A percentile compares a stretch with the other conserved stretches of the same genome.
These are phyloP conservation scores for Tuber aestivum DNA, from an alignment of 495 filamentous ascomycete species.

Conservation along the genomic window DNA sequence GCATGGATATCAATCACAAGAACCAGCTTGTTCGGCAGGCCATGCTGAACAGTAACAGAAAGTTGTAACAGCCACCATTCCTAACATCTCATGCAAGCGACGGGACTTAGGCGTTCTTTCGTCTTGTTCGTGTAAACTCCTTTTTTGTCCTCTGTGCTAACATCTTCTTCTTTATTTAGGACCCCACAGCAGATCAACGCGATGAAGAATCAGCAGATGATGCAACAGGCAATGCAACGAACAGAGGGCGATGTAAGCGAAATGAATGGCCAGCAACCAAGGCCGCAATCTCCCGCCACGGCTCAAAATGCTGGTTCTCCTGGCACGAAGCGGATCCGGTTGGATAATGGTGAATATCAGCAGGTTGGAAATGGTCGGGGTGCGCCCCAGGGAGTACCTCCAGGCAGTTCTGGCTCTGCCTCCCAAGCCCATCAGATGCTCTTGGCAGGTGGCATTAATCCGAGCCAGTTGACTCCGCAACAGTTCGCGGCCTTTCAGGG, in stretches of 20 bases:
- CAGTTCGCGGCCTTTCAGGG: slow-evolving; percentile 70
- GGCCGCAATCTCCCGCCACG: slow-evolving; percentile 72
- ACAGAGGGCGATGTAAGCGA: slow-evolving; percentile 76
- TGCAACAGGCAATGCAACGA: slow-evolving; percentile 68
- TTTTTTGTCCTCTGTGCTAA: slow-evolving; percentile 25
- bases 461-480: slow-evolving; percentile 63
- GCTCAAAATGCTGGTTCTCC: slow-evolving; percentile 87
- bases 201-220: slow-evolving; percentile 56
- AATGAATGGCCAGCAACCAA: slow-evolving; percentile 63
- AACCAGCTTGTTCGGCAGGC: slow-evolving; percentile 64
- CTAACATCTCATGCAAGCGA: slow-evolving; percentile 20
- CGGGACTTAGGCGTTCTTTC: slow-evolving; percentile 15
- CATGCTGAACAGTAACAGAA: slow-evolving; percentile 69
- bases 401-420: slow-evolving; percentile 44
- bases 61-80: slow-evolving; percentile 47
- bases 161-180: slow-evolving; percentile 39
- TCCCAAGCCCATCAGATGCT: slow-evolving; percentile 58
- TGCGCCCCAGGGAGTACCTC: slow-evolving; percentile 45
- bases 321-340: slow-evolving; percentile 72
- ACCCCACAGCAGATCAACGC: slow-evolving; percentile 66
- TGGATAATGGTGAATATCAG: slow-evolving; percentile 67
- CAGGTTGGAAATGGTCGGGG: slow-evolving; percentile 73
- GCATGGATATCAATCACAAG: slow-evolving; percentile 38
- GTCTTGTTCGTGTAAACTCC: slow-evolving; percentile 15
- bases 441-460: slow-evolving; percentile 69